phyloP scores from a whole-genome alignment of 768 basidiomycete species.

The Kwoniella sp. region DNA sequence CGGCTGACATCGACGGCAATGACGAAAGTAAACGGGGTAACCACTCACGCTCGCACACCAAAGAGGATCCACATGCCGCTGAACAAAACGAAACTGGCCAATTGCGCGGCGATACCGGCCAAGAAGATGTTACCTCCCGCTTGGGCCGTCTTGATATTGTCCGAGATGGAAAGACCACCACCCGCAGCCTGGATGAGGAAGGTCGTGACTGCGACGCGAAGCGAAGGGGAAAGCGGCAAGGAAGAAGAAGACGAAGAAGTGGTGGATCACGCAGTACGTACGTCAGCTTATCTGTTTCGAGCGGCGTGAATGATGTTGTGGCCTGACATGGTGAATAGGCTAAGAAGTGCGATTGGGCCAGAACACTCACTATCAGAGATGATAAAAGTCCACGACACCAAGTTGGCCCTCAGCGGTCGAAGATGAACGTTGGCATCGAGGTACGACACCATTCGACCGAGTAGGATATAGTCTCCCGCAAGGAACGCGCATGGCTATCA shows the following conservation, averaged over 20 bases:
- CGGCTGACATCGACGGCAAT: no score
- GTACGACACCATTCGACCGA: conserved; percentile 48
- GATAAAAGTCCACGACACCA: conserved; percentile 51
- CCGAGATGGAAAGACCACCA: conserved; percentile 49
- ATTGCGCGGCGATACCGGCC: conserved; percentile 54
- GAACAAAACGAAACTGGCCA: conserved; percentile 52
- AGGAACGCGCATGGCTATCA: conserved; percentile 54
- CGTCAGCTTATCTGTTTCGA: no score
- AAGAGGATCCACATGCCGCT: conserved; percentile 47
- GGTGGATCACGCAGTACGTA: no score
- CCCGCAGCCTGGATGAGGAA: conserved; percentile 56
- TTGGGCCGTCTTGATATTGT: conserved; percentile 36
- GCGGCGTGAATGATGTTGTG: no score
- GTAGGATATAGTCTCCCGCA: conserved; percentile 54
- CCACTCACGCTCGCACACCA: conserved; percentile 46
- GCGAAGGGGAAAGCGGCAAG: background rate
- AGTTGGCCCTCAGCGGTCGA: conserved; percentile 44
- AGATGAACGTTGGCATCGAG: conserved; percentile 45
- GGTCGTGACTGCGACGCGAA: conserved; percentile 51
- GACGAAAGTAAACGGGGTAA: background rate
- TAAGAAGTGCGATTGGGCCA: background rate
- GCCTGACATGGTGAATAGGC: background rate
- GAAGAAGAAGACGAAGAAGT: background rate
- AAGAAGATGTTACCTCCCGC: conserved; percentile 53
- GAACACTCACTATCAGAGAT: conserved; percentile 47